phyloP scores from a whole-genome alignment of 768 basidiomycete species.

The Collybiopsis luxurians region DNA sequence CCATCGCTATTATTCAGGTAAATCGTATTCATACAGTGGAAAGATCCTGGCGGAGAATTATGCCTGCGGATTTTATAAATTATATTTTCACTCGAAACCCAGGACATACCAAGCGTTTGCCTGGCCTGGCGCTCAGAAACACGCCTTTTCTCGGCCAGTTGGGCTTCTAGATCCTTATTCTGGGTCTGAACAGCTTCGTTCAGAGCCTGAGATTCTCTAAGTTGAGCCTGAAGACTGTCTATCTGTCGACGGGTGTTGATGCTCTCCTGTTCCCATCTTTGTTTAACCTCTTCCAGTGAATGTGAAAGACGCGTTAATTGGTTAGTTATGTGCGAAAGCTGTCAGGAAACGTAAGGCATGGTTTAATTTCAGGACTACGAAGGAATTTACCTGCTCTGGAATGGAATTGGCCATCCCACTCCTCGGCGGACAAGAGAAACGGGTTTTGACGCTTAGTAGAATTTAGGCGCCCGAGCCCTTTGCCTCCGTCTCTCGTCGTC shows the following conservation, averaged over 20 bases:
- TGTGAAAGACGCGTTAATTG: constrained; percentile 1
- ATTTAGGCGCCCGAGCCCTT: too few relatives aligned
- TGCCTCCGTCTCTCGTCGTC: too few relatives aligned
- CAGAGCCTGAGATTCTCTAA: constrained; percentile 2
- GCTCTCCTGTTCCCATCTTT: constrained; percentile 1
- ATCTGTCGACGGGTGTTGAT: constrained; percentile 18
- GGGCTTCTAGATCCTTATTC: constrained; percentile 32
- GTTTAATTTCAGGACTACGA: background rate
- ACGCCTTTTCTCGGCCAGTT: constrained; percentile 21
- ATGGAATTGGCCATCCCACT: background rate
- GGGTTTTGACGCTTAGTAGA: too few relatives aligned
- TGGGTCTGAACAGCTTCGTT: constrained; percentile 22
- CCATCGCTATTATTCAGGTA: background rate
- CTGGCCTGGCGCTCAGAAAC: constrained; percentile 32
- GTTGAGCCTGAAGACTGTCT: constrained; percentile 33
- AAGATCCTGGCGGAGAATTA: background rate
- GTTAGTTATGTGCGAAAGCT: background rate
- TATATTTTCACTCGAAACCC: too few relatives aligned
- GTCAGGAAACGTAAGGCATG: constrained; percentile 10
- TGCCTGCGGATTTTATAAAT: constrained; percentile 7
- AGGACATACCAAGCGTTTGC: constrained; percentile 16
- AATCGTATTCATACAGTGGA: background rate
- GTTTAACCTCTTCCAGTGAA: background rate
- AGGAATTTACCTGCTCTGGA: background rate
- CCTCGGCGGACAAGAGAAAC: background rate